phyloP scores from a whole-genome alignment of 257 asterid genomes.

The Solanum arcanum region DNA sequence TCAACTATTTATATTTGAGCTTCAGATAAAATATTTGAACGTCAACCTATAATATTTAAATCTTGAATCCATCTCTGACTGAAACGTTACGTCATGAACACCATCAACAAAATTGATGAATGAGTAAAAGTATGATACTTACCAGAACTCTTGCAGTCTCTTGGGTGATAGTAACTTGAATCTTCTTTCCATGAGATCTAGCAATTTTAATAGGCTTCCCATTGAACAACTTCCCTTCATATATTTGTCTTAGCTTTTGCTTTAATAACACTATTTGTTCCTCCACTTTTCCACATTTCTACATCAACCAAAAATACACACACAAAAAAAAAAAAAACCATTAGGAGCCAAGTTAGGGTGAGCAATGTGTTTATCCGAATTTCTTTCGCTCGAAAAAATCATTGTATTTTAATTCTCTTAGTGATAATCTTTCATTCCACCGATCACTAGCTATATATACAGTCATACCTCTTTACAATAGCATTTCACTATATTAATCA shows the following conservation, averaged over 20 bases:
- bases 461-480: background rate
- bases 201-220: conserved; percentile 77
- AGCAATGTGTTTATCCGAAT: background rate
- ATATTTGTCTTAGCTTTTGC: conserved; percentile 60
- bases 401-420: too few relatives aligned
- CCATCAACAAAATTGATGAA: background rate
- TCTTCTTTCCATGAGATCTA: conserved; percentile 80
- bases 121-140: background rate
- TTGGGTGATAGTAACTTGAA: conserved; percentile 66
- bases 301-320: background rate
- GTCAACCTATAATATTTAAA: background rate
- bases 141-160: conserved; percentile 75
- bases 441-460: too few relatives aligned
- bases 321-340: background rate
- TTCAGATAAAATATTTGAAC: background rate
- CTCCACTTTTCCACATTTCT: conserved; percentile 82
- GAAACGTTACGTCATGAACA: background rate
- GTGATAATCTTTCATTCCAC: background rate
- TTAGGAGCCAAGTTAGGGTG: too few relatives aligned
- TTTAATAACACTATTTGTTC: conserved; percentile 69
- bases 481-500: too few relatives aligned
- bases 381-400: background rate
- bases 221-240: conserved; percentile 66
- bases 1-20: background rate
- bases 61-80: background rate